These are phyloP conservation scores for Cystofilobasidium ferigula DNA, from an alignment of 768 basidiomycete species.

Conservation along the genomic window DNA sequence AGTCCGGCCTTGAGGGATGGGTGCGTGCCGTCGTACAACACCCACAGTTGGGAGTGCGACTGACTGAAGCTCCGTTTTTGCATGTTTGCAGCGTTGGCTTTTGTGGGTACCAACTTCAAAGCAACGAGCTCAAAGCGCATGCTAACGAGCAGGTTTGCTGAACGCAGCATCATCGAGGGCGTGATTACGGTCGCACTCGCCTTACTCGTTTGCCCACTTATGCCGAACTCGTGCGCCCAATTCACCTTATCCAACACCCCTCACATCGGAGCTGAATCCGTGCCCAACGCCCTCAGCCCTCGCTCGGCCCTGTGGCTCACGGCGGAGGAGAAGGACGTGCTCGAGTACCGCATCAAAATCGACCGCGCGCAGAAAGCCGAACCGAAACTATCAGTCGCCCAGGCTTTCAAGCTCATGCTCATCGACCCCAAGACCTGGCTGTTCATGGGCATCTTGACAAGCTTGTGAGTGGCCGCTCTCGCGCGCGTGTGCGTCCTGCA, in stretches of 20 bases:
- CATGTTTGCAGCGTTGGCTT: too few relatives aligned
- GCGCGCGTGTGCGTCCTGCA: background rate
- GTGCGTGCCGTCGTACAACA: constrained; percentile 16
- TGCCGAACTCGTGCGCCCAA: too few relatives aligned
- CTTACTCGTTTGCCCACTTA: too few relatives aligned
- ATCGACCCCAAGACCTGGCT: constrained; percentile 35
- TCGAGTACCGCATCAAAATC: constrained; percentile 31
- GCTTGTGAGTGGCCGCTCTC: background rate
- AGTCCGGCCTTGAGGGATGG: constrained; percentile 14
- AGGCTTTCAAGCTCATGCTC: constrained; percentile 32
- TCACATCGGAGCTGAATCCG: constrained; percentile 32
- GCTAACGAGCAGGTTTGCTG: too few relatives aligned
- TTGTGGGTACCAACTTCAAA: too few relatives aligned
- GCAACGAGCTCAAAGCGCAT: too few relatives aligned
- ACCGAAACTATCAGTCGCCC: constrained; percentile 28
- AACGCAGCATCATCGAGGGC: constrained; percentile 24
- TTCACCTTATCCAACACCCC: too few relatives aligned
- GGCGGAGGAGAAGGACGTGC: constrained; percentile 29
- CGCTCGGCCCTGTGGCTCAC: constrained; percentile 59
- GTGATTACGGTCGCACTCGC: constrained; percentile 25
- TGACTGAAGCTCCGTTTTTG: background rate
- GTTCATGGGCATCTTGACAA: constrained; percentile 23
- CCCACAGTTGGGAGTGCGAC: background rate
- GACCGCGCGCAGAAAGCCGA: constrained; percentile 33
- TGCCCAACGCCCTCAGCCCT: constrained; percentile 59